Conservation (phyloP, 169 alveolate genomes). For the Plasmodium ovale region DNA sequence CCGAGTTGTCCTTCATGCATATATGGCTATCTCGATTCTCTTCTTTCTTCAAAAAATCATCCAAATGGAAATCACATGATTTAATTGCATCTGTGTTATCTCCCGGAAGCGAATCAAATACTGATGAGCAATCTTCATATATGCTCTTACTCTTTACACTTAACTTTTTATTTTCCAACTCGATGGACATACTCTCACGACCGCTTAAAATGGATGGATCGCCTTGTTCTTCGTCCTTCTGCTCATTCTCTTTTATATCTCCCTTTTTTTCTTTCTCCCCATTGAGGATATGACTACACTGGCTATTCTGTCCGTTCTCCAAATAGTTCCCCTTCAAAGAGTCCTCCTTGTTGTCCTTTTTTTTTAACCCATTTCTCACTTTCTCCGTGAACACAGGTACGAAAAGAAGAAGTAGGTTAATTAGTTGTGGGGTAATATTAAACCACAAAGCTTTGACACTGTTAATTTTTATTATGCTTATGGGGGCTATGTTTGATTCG, state of each 20-base stretch:
- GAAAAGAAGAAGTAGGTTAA: conserved; percentile 86
- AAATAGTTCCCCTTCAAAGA: neutral
- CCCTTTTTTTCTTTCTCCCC: too few species aligned
- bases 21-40: conserved; percentile 16
- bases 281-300: too few species aligned
- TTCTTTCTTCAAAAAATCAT: conserved; percentile 44
- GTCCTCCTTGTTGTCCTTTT: neutral
- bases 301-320: neutral
- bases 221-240: neutral
- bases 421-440: conserved; percentile 88
- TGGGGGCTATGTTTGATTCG: conserved; percentile 84
- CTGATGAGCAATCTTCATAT: conserved; percentile 59
- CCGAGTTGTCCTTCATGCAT: conserved; percentile 44
- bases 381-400: conserved; percentile 84
- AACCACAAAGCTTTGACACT: conserved; percentile 84
- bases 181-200: conserved; percentile 3
- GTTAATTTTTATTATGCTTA: conserved; percentile 81
- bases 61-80: conserved; percentile 38
- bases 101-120: conserved; percentile 40
- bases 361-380: conserved; percentile 73
- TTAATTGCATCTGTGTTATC: conserved; percentile 19
- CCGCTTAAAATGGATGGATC: neutral
- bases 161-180: conserved; percentile 2
- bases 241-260: neutral
- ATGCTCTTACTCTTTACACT: conserved; percentile 13